Base-by-base conservation (phyloP, 805 yeast species). In the Hanseniaspora mollemarum region DNA sequence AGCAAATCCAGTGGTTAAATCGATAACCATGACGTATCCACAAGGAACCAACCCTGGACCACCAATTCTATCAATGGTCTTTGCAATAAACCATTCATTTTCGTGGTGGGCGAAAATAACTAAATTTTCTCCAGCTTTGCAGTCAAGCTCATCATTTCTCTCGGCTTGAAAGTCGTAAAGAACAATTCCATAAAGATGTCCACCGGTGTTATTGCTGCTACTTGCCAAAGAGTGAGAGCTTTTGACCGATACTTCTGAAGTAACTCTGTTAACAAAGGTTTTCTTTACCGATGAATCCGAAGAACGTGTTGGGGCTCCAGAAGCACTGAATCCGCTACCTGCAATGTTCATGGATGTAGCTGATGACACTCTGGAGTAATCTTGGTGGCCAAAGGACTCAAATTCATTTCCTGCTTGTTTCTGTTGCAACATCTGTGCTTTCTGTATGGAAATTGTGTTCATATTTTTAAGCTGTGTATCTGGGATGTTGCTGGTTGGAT, bases 21-120 rank as follows among this genome's bases (percentile, higher is more conserved):
- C 95, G 37, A 90, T 78, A 33, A 90, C 75, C 60, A 87, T 85
- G 22, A 92, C 92, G 60, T 84, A 92, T 18, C 85, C 77, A 4
- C 86, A 88, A 0, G 99, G 98, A 7, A 92, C 94, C 42, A 92
- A 72, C 1, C 99, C 98, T 0, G 97, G 97, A 0, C 96, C 98
- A 24, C 98, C 97, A 35, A 92, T 71, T 50, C 96, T 72, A 54
- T 90, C 94, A 39, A 92, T 84, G 13, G 96, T 96, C 64, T 92
- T 92, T 4, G 96, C 97, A 54, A 92, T 92, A 59, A 87, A 88
- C 99, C 99, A 92, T 67, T 94, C 99, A 56, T 73, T 83, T 51
- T 87, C 87, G 62, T 90, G 94, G 66, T 90, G 96, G 1, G 99
- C 99, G 67, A 96, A 90, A 12, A 94, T 78, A 28, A 88, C 84